Base-by-base conservation (phyloP, 306 rosid genomes). In the Corylus americana region DNA sequence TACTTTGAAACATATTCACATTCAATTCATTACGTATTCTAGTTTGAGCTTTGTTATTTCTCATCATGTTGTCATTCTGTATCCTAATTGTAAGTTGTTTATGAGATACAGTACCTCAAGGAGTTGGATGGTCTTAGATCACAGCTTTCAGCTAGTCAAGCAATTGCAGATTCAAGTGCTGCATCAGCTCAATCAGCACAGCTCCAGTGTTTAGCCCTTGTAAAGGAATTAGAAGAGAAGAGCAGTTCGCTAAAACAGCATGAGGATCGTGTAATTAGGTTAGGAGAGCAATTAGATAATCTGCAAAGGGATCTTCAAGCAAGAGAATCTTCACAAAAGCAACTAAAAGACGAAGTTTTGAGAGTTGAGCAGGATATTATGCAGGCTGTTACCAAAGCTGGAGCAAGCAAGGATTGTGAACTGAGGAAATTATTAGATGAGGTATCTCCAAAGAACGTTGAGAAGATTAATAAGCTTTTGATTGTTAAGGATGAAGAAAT, bases 291-390 rank as follows among this genome's bases (percentile, higher is more conserved):
- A 81, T 81, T 96, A 16, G 98, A 93, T 49, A 86, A 68, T 62
- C 91, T 96, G 71, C 99, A 88, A 76, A 96, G 87, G 82, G 94
- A 93, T 78, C 93, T 93, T 80, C 87, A 86, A 75, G 88, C 93
- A 20, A 91, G 98, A 80, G 99, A 96, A 80, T 91, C 85, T 81
- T 93, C 98, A 8, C 99, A 96, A 80, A 90, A 90, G 81, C 97
- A 96, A 84, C 90, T 93, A 83, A 93, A 85, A 83, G 98, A 91
- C 49, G 96, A 93, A 53, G 90, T 96, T 83, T 45, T 87, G 74
- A 93, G 98, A 85, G 73, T 93, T 55, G 99, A 96, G 82, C 87
- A 78, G 2, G 98, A 96, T 63, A 96, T 96, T 31, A 89, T 79
- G 96, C 86, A 89, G 68, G 93, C 98, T 81, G 84, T 96, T 47